phyloP scores from a whole-genome alignment of 2,329 filamentous ascomycete genomes.

The Sarocladium strictum region DNA sequence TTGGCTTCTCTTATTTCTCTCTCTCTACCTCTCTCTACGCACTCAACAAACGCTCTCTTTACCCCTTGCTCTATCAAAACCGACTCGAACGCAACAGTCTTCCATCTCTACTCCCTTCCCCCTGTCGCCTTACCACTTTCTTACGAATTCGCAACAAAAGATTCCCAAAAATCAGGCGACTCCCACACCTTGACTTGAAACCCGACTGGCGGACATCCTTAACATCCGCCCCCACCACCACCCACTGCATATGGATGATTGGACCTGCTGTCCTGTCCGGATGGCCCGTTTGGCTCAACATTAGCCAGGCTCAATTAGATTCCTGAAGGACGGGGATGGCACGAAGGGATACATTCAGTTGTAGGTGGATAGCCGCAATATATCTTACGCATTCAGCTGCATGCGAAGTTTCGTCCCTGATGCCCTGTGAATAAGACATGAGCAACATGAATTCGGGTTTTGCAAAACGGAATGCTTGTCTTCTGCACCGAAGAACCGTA shows the following conservation, averaged over 20 bases:
- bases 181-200: slow-evolving; percentile 11
- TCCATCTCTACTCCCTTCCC: background rate
- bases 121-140: background rate
- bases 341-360: slow-evolving; percentile 9
- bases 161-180: slow-evolving; percentile 16
- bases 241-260: slow-evolving; percentile 9
- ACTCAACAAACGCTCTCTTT: slow-evolving; percentile 16
- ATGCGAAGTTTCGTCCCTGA: slow-evolving; percentile 5
- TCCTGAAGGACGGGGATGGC: background rate
- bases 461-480: no score
- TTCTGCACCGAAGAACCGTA: no score
- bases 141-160: slow-evolving; percentile 16
- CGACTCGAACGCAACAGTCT: slow-evolving; percentile 2
- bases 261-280: background rate
- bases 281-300: background rate
- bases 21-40: background rate
- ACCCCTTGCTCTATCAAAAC: slow-evolving; percentile 1
- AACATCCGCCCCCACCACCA: slow-evolving; percentile 8
- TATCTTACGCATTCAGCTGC: slow-evolving; percentile 4
- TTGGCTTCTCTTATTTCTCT: background rate
- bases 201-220: slow-evolving; percentile 9
- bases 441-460: no score
- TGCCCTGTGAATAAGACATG: no score
- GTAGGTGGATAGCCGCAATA: slow-evolving; percentile 11
- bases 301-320: slow-evolving; percentile 9